Evolutionary conservation across 2,329 filamentous ascomycete species (phyloP), one percentile per base, ranked within the genome.

Genomic region (Aspergillus fumigatiaffinis): DNA sequence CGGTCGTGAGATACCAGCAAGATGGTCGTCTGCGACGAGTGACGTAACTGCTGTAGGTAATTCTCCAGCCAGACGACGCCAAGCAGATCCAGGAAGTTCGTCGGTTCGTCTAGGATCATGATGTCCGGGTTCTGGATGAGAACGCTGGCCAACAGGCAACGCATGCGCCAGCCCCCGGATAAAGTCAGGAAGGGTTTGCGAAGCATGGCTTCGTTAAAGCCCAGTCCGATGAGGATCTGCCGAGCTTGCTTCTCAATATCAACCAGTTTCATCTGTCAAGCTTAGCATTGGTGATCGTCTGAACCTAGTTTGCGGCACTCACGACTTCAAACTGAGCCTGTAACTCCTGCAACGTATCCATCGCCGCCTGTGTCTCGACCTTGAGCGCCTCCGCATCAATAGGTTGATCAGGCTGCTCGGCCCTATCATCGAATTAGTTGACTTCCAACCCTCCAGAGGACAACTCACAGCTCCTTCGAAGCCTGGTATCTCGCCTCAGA

Each of bases 31-130:
- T 79, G 74, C 0, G 80, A 75, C 0, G 71, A 72, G 21, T 85
- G 81, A 3, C 80, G 79, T 2, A 87, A 72, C 41, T 82, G 77
- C 53, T 76, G 76, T 9, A 96, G 82, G 67, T 92, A 87, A 12
- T 82, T 82, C 68, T 95, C 88, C 1, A 96, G 79, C 90, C 91
- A 95, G 55, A 96, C 84, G 56, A 96, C 92, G 1, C 89, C 90
- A 0, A 92, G 81, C 0, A 95, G 78, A 67, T 95, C 91, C 1
- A 95, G 81, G 68, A 91, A 95, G 68, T 95, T 95, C 35, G 91
- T 95, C 0, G 91, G 91, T 69, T 95, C 91, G 70, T 95, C 91
- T 2, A 95, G 83, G 52, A 95, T 87, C 57, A 95, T 79, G 2
- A 95, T 84, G 63, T 95, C 90, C 0, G 87, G 84, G 7, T 87